phyloP scores from a whole-genome alignment of 2,329 filamentous ascomycete genomes.

The Diaporthe amygdali region DNA sequence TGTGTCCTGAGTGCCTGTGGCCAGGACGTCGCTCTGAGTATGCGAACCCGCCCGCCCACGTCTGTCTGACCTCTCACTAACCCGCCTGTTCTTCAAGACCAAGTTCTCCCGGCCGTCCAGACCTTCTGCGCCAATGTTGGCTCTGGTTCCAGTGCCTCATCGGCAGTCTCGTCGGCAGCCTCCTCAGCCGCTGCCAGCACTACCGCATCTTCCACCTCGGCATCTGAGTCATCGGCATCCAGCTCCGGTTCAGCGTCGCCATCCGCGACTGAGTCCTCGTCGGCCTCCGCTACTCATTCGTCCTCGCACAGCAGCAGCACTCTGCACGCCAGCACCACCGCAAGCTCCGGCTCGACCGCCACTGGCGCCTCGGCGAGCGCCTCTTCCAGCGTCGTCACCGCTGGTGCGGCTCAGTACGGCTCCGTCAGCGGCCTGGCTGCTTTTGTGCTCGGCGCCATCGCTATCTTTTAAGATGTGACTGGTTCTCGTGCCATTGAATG shows the following conservation, averaged over 20 bases:
- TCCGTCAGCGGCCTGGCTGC: conserved; percentile 5
- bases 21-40: conserved; percentile 6
- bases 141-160: neutral
- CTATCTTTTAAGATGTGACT: neutral
- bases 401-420: conserved; percentile 3
- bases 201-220: neutral
- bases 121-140: neutral
- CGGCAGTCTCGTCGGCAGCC: neutral
- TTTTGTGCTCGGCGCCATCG: neutral
- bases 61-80: neutral
- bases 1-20: neutral
- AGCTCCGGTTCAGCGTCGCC: neutral
- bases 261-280: neutral
- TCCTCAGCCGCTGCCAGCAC: neutral
- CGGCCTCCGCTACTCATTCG: neutral
- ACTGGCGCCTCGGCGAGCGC: neutral
- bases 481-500: neutral
- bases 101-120: conserved; percentile 10
- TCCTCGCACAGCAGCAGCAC: neutral
- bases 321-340: neutral
- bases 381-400: neutral
- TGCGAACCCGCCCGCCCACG: neutral
- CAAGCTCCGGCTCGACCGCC: neutral
- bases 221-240: neutral
- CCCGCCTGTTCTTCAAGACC: neutral